Conservation (phyloP, 495 filamentous ascomycete species). For the Rostrohypoxylon terebratum region DNA sequence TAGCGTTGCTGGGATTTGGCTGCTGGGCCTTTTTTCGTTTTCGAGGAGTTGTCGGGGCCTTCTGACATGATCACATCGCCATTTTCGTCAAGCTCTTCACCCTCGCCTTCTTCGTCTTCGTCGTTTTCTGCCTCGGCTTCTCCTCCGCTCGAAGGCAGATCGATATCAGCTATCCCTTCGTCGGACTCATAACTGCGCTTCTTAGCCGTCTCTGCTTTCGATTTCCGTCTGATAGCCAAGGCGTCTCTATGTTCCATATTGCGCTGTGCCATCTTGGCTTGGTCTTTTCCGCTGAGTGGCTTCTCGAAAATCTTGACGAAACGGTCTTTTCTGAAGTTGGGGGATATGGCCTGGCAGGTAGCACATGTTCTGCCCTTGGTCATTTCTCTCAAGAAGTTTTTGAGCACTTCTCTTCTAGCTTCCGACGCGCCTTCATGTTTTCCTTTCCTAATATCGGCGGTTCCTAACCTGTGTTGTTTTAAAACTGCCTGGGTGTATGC, state of each 20-base stretch:
- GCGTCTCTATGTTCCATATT: conserved; percentile 77
- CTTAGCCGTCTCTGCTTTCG: conserved; percentile 47
- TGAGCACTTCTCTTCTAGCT: conserved; percentile 77
- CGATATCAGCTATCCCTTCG: conserved; percentile 78
- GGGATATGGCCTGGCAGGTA: conserved; percentile 79
- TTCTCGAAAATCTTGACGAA: conserved; percentile 95
- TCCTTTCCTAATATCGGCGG: conserved; percentile 65
- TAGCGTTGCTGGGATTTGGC: conserved; percentile 67
- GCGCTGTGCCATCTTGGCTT: conserved; percentile 75
- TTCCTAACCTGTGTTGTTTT: conserved; percentile 63
- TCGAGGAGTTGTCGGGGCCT: conserved; percentile 35
- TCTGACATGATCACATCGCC: conserved; percentile 65
- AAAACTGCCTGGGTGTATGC: conserved; percentile 76
- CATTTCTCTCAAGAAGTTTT: conserved; percentile 81
- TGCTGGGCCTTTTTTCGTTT: conserved; percentile 50
- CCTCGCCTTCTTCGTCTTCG: conserved; percentile 61
- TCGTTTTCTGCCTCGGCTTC: conserved; percentile 59
- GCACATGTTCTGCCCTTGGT: conserved; percentile 72
- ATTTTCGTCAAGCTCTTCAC: conserved; percentile 62
- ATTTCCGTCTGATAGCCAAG: conserved; percentile 51
- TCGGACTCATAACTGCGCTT: conserved; percentile 58
- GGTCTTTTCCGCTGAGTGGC: conserved; percentile 74
- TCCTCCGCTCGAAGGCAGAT: conserved; percentile 62
- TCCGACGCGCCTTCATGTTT: conserved; percentile 87
- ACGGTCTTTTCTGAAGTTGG: conserved; percentile 83